phyloP scores from a whole-genome alignment of 805 yeast genomes.

The Wickerhamomyces kurtzmanii region DNA sequence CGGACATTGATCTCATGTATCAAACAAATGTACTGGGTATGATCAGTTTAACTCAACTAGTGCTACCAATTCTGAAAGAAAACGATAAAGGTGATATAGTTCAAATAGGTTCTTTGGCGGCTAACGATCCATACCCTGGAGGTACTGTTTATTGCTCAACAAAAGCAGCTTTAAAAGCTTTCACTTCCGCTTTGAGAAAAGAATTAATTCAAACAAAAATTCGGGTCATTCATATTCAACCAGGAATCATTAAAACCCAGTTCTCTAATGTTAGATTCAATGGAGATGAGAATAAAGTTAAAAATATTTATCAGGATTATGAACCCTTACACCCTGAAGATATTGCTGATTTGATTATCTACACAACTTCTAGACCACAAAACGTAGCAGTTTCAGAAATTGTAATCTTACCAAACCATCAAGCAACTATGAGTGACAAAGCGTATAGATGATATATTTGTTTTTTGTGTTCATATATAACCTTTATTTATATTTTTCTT shows the following conservation, averaged over 20 bases:
- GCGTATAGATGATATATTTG: constrained; percentile 7
- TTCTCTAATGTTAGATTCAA: constrained; percentile 47
- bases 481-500: no score
- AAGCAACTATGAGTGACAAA: constrained; percentile 44
- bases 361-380: constrained; percentile 42
- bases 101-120: constrained; percentile 67
- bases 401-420: constrained; percentile 78
- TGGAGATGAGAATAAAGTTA: constrained; percentile 43
- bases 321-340: constrained; percentile 49
- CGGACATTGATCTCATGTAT: constrained; percentile 67
- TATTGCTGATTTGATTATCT: constrained; percentile 50
- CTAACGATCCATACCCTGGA: constrained; percentile 52
- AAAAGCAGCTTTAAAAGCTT: constrained; percentile 64
- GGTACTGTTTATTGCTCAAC: constrained; percentile 71
- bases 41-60: constrained; percentile 70
- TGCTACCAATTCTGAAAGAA: constrained; percentile 55
- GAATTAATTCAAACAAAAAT: constrained; percentile 61
- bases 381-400: constrained; percentile 64
- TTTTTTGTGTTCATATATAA: no score
- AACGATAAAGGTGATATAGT: constrained; percentile 63
- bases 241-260: constrained; percentile 60
- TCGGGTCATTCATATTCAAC: constrained; percentile 53
- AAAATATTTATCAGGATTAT: constrained; percentile 43
- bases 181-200: constrained; percentile 60
- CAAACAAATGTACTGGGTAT: constrained; percentile 80